Evolutionary conservation across 345 rosid genomes (phyloP).

Genomic region (Raphanus sativus): DNA sequence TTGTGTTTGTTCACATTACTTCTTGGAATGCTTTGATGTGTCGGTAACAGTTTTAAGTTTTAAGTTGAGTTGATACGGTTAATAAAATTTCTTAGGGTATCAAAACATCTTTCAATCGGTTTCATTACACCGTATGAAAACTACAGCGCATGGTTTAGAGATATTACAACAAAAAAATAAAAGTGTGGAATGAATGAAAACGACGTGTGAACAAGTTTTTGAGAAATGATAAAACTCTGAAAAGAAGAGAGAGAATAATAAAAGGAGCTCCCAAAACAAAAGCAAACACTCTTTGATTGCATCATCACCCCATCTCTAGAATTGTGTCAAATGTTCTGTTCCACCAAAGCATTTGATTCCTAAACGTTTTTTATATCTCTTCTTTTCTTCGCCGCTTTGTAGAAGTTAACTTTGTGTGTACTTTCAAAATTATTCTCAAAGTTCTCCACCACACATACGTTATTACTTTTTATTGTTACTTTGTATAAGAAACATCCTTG

Average conservation of each 20-base stretch:
- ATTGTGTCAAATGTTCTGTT: not conserved
- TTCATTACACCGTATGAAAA: not conserved
- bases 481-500: not conserved
- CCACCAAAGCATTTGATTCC: not conserved
- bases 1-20: conserved; percentile 4
- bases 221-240: not conserved
- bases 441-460: not conserved
- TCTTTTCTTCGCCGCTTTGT: not conserved
- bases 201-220: not conserved
- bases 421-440: conserved; percentile 18
- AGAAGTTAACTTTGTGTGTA: not conserved
- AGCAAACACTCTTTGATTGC: not conserved
- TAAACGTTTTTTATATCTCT: not conserved
- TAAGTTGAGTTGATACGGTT: not conserved
- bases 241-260: not conserved
- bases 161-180: not conserved
- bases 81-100: not conserved
- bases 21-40: conserved; percentile 3
- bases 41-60: not conserved
- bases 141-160: not conserved
- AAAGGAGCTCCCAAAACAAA: not conserved
- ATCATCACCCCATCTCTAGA: not conserved
- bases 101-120: not conserved
- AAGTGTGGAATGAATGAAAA: not conserved
- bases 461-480: not conserved